Conservation (phyloP, 345 rosid species). For the Aegle marmelos region DNA sequence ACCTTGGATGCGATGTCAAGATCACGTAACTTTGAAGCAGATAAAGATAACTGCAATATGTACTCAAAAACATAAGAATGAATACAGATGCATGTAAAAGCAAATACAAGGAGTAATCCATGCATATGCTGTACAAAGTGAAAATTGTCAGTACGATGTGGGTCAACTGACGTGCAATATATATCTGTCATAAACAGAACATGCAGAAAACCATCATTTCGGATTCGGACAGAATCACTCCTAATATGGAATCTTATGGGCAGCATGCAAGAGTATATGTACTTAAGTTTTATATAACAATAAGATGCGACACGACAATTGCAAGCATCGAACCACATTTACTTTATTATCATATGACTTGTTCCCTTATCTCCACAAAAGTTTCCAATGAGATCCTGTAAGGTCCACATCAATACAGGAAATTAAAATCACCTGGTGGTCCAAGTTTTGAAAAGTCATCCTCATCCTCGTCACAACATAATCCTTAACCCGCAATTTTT, state of each 20-base stretch:
- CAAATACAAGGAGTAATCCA: background rate
- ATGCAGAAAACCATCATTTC: background rate
- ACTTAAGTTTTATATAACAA: background rate
- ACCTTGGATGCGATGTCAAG: constrained; percentile 83
- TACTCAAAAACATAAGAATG: background rate
- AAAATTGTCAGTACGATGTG: background rate
- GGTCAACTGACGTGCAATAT: background rate
- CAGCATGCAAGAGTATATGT: background rate
- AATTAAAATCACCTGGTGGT: constrained; percentile 1
- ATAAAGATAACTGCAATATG: constrained; percentile 59
- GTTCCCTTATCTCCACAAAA: background rate
- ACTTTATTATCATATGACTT: no score
- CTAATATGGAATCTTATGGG: background rate
- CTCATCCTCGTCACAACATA: background rate
- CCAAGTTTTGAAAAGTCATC: background rate
- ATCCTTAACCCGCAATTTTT: background rate
- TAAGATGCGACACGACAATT: background rate
- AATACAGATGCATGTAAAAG: background rate
- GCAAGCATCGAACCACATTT: background rate
- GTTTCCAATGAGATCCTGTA: background rate
- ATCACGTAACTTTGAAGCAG: constrained; percentile 68
- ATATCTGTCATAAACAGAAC: background rate
- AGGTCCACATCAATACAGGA: constrained; percentile 1
- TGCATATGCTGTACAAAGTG: background rate
- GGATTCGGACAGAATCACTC: background rate